Conservation (phyloP, 257 asterid genomes). For the Solanum microdontum region DNA sequence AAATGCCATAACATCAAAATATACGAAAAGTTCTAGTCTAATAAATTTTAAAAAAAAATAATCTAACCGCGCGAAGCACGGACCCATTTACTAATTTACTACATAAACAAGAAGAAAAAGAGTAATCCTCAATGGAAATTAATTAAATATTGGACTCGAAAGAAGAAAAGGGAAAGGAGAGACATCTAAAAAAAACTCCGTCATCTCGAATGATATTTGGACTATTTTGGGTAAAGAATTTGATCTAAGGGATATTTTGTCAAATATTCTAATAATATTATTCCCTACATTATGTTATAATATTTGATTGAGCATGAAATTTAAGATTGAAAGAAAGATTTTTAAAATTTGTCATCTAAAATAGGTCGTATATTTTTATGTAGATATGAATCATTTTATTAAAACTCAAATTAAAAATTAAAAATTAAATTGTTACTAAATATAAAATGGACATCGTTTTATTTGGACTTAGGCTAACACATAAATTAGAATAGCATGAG, state of each 20-base stretch:
- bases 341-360: neutral
- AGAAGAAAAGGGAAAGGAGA: neutral
- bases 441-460: neutral
- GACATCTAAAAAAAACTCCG: neutral
- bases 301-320: neutral
- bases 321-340: neutral
- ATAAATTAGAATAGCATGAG: neutral
- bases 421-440: neutral
- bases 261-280: neutral
- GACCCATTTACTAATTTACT: too few species aligned
- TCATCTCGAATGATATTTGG: neutral
- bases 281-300: rapidly evolving
- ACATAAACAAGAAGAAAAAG: neutral
- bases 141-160: neutral
- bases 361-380: neutral
- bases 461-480: neutral
- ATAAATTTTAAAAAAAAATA: too few species aligned
- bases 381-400: neutral
- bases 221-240: neutral
- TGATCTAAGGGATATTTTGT: neutral
- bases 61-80: too few species aligned
- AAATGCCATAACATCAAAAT: too few species aligned
- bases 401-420: neutral
- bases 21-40: too few species aligned
- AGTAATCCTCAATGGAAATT: neutral